phyloP scores from a whole-genome alignment of 2,329 filamentous ascomycete genomes.

The Xylariaceae sp. region DNA sequence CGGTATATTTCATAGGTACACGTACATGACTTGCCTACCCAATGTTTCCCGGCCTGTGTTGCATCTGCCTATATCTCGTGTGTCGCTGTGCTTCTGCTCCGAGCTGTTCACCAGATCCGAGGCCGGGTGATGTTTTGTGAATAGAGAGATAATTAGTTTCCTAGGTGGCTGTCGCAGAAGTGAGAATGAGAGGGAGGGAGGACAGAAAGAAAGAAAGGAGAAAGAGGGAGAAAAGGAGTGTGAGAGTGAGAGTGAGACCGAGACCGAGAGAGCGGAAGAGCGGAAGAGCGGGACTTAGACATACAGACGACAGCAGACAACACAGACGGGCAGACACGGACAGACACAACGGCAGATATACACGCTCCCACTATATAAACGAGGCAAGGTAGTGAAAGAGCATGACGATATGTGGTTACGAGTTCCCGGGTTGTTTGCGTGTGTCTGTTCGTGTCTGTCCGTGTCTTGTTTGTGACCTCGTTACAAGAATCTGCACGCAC shows the following conservation, averaged over 20 bases:
- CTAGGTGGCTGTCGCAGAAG: not conserved
- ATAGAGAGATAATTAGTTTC: not conserved
- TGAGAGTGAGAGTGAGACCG: not conserved
- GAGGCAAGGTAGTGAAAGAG: not conserved
- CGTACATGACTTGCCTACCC: conserved; percentile 4
- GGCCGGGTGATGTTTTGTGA: not conserved
- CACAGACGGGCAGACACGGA: not conserved
- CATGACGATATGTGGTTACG: not conserved
- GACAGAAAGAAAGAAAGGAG: not conserved
- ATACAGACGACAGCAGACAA: not conserved
- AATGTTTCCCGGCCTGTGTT: conserved; percentile 7
- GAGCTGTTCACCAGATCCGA: not conserved
- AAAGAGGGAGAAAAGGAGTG: not conserved
- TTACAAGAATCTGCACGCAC: conserved; percentile 17
- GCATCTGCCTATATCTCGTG: conserved; percentile 14
- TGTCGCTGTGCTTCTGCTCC: conserved; percentile 12
- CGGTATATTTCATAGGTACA: conserved; percentile 1
- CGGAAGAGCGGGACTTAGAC: not conserved
- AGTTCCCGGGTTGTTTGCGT: not conserved
- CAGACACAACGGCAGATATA: not conserved
- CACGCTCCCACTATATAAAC: not conserved
- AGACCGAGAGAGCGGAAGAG: not conserved
- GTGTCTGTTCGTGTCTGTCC: not conserved
- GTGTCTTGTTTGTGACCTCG: conserved; percentile 15
- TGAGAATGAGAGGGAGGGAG: not conserved